Percentiles rank a stretch among this genome's conserved stretches.
These are phyloP conservation scores for Dactylorhiza incarnata DNA, from an alignment of 106 monocot species.

Conservation along the genomic window DNA sequence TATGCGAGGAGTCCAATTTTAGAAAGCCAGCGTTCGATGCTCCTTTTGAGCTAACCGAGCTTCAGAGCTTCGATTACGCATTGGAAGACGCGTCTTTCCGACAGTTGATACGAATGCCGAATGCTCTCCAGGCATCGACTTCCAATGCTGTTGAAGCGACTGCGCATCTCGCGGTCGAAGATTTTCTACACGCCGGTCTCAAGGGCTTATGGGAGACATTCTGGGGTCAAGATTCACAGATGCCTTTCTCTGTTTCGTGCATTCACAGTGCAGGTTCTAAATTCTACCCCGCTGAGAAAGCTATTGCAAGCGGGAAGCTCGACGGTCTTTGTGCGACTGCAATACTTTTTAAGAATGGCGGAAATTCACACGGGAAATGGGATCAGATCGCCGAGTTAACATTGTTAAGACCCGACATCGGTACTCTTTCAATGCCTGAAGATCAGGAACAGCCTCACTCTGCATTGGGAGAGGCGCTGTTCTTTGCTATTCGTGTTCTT, in stretches of 20 bases:
- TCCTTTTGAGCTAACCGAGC: conserved; percentile 76
- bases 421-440: conserved; percentile 31
- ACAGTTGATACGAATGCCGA: conserved; percentile 96
- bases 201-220: conserved; percentile 97
- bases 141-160: conserved; percentile 83
- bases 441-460: conserved; percentile 36
- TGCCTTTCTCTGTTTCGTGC: conserved; percentile 88
- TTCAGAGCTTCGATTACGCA: conserved; percentile 96
- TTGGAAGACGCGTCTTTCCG: conserved; percentile 75
- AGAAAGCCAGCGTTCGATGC: conserved; percentile 61
- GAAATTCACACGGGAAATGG: conserved; percentile 65
- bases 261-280: conserved; percentile 78
- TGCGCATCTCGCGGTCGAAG: conserved; percentile 91
- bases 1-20: conserved; percentile 32
- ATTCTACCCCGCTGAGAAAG: conserved; percentile 94
- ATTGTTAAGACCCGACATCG: conserved; percentile 82
- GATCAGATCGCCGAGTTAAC: conserved; percentile 85
- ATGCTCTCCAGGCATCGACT: conserved; percentile 75
- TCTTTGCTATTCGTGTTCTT: conserved; percentile 81
- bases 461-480: conserved; percentile 84
- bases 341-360: conserved; percentile 49
- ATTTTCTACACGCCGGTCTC: conserved; percentile 80
- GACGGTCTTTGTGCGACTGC: conserved; percentile 82
- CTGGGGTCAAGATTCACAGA: conserved; percentile 60
- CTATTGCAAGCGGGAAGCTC: conserved; percentile 81